A percentile compares a stretch with the other conserved stretches of the same genome.
Conservation (phyloP, 2,329 filamentous ascomycete species). For the Colletotrichum theobromicola region DNA sequence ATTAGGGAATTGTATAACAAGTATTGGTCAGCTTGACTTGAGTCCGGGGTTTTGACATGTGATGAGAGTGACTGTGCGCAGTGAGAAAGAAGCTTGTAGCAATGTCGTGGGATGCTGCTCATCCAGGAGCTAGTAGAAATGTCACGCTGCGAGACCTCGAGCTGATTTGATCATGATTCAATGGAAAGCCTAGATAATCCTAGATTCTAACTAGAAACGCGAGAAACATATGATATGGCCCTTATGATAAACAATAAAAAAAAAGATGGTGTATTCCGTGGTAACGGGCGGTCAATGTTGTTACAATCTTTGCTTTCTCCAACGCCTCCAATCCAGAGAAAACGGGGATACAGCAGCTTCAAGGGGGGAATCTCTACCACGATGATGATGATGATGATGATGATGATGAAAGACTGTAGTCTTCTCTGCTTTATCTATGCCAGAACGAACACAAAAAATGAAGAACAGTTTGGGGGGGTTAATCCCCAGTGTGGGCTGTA, state of each 20-base stretch:
- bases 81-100: background rate
- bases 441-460: background rate
- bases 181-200: background rate
- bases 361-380: background rate
- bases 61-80: background rate
- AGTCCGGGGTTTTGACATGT: background rate
- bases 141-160: rapidly evolving
- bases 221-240: background rate
- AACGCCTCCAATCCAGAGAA: background rate
- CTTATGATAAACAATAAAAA: background rate
- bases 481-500: background rate
- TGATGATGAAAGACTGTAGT: background rate
- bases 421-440: background rate
- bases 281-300: background rate
- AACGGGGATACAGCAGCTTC: background rate
- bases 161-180: background rate
- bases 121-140: too few species aligned
- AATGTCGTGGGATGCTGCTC: background rate
- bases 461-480: background rate
- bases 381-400: background rate
- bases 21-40: background rate
- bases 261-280: background rate
- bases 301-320: background rate
- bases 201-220: background rate
- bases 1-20: background rate